Evolutionary conservation across 1,284 basidiomycete species (phyloP).

Genomic region (Hemileia vastatrix): DNA sequence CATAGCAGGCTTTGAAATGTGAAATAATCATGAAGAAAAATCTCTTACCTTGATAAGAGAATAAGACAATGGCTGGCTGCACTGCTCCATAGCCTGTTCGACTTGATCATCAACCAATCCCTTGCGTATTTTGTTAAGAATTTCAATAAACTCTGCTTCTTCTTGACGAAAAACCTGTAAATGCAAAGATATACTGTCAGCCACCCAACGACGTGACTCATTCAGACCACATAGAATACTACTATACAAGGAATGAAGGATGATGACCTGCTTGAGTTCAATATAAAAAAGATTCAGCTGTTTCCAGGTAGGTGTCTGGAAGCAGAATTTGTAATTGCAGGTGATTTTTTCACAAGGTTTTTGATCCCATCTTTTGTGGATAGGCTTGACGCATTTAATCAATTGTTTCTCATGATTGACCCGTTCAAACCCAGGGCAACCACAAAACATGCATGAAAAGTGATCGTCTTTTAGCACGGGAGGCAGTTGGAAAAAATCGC

Average conservation of each 20-base stretch:
- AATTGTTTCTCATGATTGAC: too few species aligned
- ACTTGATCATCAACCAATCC: conserved; percentile 28
- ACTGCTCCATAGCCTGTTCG: conserved; percentile 20
- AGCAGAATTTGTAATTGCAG: conserved; percentile 14
- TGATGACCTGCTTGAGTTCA: conserved; percentile 4
- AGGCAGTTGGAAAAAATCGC: conserved; percentile 20
- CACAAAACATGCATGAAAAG: conserved; percentile 19
- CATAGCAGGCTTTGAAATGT: neutral
- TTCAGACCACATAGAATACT: neutral
- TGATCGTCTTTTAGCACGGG: conserved; percentile 13
- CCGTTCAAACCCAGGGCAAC: conserved; percentile 14
- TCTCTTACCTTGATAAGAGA: conserved; percentile 17
- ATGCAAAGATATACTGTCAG: neutral
- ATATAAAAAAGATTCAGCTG: neutral
- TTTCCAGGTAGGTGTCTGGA: conserved; percentile 12
- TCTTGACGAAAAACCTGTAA: conserved; percentile 32
- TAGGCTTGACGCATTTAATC: conserved; percentile 7
- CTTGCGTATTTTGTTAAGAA: conserved; percentile 31
- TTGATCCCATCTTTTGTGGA: conserved; percentile 9
- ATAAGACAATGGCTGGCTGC: conserved; percentile 24
- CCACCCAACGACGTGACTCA: neutral
- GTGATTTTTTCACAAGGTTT: conserved; percentile 6
- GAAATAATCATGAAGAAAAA: conserved; percentile 24
- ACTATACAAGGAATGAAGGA: neutral
- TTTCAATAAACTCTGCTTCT: conserved; percentile 28